Percentiles rank a stretch among this genome's conserved stretches.
phyloP scores from a whole-genome alignment of 1,284 basidiomycete genomes.

The Ganoderma lucidum region DNA sequence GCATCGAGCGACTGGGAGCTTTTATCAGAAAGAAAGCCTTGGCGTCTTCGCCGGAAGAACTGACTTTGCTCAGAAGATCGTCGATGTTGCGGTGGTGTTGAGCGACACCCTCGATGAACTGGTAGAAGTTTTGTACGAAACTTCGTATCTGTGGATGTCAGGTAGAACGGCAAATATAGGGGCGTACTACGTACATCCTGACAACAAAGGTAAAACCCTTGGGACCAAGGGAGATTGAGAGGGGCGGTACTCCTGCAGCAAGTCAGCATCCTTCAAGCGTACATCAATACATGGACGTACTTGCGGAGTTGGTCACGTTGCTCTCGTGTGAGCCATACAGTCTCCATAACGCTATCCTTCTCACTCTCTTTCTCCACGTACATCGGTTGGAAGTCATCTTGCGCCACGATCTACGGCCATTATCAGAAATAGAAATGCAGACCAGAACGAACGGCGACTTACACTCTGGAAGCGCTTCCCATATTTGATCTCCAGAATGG shows the following conservation, averaged over 20 bases:
- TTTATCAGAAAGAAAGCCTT: slow-evolving; percentile 1
- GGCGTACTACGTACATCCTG: slow-evolving; percentile 73
- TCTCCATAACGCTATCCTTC: slow-evolving; percentile 79
- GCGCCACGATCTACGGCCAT: slow-evolving; percentile 75
- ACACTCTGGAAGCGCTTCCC: slow-evolving; percentile 85
- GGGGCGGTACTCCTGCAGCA: slow-evolving; percentile 71
- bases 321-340: slow-evolving; percentile 84
- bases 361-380: slow-evolving; percentile 78
- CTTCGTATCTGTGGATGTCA: slow-evolving; percentile 71
- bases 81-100: slow-evolving; percentile 94
- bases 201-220: slow-evolving; percentile 94
- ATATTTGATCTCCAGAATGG: slow-evolving; percentile 86
- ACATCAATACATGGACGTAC: slow-evolving; percentile 47
- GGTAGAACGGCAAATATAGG: slow-evolving; percentile 1
- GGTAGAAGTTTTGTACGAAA: slow-evolving; percentile 97
- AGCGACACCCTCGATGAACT: slow-evolving; percentile 94
- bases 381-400: slow-evolving; percentile 96
- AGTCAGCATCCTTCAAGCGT: not conserved
- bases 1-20: slow-evolving; percentile 81
- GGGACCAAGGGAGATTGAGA: slow-evolving; percentile 90
- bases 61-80: slow-evolving; percentile 88
- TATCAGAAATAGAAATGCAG: slow-evolving; percentile 9
- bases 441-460: slow-evolving; percentile 30
- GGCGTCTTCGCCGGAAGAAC: slow-evolving; percentile 11
- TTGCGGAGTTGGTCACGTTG: slow-evolving; percentile 70